These are phyloP conservation scores for Reutealis trisperma DNA, from an alignment of 345 rosid species.

Conservation along the genomic window DNA sequence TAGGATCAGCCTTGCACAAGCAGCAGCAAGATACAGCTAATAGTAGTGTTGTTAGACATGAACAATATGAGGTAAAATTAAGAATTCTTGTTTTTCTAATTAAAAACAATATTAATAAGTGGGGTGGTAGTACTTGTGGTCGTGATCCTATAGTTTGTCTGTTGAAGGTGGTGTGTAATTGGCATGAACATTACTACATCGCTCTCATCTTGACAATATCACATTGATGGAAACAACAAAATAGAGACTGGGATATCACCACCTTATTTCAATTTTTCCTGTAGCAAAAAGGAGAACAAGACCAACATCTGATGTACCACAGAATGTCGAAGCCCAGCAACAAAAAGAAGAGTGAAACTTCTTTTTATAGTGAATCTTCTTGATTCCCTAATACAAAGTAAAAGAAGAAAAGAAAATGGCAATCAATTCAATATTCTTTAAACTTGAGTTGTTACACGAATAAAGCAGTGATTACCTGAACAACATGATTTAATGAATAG, in stretches of 20 bases:
- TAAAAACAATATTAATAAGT: neutral
- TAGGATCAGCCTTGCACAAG: neutral
- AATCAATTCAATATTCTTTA: neutral
- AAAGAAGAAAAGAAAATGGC: neutral
- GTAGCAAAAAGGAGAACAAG: slow-evolving; percentile 63
- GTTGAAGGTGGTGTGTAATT: neutral
- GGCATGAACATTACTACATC: neutral
- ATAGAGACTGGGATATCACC: neutral
- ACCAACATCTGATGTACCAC: slow-evolving; percentile 57
- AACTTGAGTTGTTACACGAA: neutral
- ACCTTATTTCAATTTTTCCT: slow-evolving; percentile 88
- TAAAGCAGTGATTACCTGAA: slow-evolving; percentile 53
- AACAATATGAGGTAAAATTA: neutral
- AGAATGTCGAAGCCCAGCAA: slow-evolving; percentile 82
- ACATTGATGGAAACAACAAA: neutral
- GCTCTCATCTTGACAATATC: neutral
- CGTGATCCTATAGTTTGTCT: neutral
- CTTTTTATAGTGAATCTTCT: slow-evolving; percentile 81
- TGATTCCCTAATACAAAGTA: slow-evolving; percentile 55
- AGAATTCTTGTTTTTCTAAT: neutral
- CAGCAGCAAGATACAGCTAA: neutral
- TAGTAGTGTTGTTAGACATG: neutral
- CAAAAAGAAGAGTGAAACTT: slow-evolving; percentile 67
- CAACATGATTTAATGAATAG: slow-evolving; percentile 64
- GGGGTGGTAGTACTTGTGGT: neutral